Evolutionary conservation across 257 asterid species (phyloP).

Genomic region (Solanum boliviense): DNA sequence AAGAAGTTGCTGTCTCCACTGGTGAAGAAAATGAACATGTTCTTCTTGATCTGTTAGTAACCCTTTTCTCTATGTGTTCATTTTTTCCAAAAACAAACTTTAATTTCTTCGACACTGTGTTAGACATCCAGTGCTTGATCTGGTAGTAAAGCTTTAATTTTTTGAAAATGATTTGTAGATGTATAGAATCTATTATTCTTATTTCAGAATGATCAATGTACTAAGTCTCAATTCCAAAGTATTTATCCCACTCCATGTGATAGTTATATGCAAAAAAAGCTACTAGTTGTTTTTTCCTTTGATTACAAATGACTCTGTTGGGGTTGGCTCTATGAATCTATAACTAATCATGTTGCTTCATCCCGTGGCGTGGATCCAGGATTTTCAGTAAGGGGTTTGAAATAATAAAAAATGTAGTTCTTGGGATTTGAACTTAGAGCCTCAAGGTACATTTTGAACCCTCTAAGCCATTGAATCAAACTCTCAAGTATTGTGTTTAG

Average conservation of each 20-base stretch:
- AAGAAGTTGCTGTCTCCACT: conserved; percentile 68
- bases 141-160: background rate
- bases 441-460: background rate
- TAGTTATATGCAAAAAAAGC: background rate
- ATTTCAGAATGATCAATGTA: background rate
- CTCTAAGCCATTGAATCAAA: background rate
- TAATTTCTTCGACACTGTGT: background rate
- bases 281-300: background rate
- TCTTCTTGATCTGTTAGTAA: conserved; percentile 55
- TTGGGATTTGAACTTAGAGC: background rate
- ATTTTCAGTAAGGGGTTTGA: background rate
- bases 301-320: background rate
- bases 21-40: conserved; percentile 73
- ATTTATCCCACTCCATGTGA: background rate
- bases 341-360: background rate
- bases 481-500: background rate
- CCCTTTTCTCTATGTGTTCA: background rate
- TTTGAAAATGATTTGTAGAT: background rate
- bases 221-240: background rate
- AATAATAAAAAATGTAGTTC: background rate
- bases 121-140: background rate
- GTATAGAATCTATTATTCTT: background rate
- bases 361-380: background rate
- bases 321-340: background rate
- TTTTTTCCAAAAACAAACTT: background rate